Evolutionary conservation across 2,329 filamentous ascomycete species (phyloP), one percentile per base, ranked within the genome.

Genomic region (Trichophyton schoenleinii): DNA sequence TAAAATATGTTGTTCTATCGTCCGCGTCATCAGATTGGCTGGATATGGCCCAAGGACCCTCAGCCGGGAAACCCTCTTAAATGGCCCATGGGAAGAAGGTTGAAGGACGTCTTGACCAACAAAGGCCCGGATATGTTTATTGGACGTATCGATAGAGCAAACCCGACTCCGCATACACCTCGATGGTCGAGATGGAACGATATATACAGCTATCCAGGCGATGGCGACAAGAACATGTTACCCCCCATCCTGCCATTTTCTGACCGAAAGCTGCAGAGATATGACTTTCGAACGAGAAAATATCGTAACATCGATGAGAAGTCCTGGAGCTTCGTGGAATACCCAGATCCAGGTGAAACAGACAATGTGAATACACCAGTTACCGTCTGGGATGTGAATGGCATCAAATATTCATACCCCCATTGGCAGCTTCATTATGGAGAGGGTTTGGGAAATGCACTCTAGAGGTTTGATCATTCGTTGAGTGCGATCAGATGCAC

Each of bases 71-170:
- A 73, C 20, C 68, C 70, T 22, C 38, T 63, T 8, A 66, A 63
- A 62, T 73, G 71, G 72, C 66, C 67, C 8, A 65, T 65, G 8
- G 63, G 66, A 58, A 67, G 67, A 67, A 71, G 71, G 4, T 60
- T 77, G 20, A 67, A 68, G 20, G 73, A 78, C 55, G 67, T 77
- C 59, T 48, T 76, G 15, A 71, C 64, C 6, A 71, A 71, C 41
- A 73, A 70, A 61, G 76, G 75, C 1, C 75, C 76, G 11, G 76
- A 78, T 65, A 73, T 78, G 3, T 77, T 73, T 41, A 67, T 77
- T n/a, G 71, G 69, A 6, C 64, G 58, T 13, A 66, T 72, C 49
- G 59, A 63, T 8, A 59, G 60, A 11, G 59, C 64, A 61, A 41
- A 5, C 13, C 36, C 6, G 2, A 57, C 28, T 3, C 65, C 65